Evolutionary conservation across 2,329 filamentous ascomycete genomes (phyloP).

Genomic region (Nigrospora sphaerica): DNA sequence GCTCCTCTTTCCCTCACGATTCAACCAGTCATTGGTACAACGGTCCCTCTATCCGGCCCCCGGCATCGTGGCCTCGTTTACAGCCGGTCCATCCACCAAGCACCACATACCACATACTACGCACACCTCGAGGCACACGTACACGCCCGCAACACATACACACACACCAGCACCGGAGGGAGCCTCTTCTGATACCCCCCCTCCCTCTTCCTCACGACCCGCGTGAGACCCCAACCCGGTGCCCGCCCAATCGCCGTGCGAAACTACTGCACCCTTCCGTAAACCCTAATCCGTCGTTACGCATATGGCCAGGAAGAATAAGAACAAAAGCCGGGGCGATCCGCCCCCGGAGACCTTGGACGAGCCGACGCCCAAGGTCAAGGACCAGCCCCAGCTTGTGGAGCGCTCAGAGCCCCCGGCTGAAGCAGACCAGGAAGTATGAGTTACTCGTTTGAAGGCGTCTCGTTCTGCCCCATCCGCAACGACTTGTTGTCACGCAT

Average conservation of each 20-base stretch:
- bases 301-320: slow-evolving; percentile 5
- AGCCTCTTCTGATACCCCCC: too few relatives aligned
- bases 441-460: slow-evolving; percentile 4
- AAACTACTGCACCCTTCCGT: slow-evolving; percentile 3
- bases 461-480: slow-evolving; percentile 6
- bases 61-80: too few relatives aligned
- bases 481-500: slow-evolving; percentile 6
- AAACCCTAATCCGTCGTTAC: slow-evolving; percentile 1
- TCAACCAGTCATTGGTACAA: too few relatives aligned
- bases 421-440: slow-evolving; percentile 4
- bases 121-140: too few relatives aligned
- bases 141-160: too few relatives aligned
- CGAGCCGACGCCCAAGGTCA: neutral
- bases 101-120: too few relatives aligned
- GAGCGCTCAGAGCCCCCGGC: neutral
- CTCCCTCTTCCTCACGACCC: too few relatives aligned
- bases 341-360: neutral
- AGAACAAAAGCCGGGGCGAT: neutral
- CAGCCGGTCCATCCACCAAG: too few relatives aligned
- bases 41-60: too few relatives aligned
- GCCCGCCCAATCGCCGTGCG: slow-evolving; percentile 1
- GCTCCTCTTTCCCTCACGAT: too few relatives aligned
- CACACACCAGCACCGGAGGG: too few relatives aligned
- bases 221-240: too few relatives aligned
- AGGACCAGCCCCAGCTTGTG: neutral